A percentile compares a stretch with the other conserved stretches of the same genome.
phyloP scores from a whole-genome alignment of 495 filamentous ascomycete genomes.

The Penicillium ochrochloron region DNA sequence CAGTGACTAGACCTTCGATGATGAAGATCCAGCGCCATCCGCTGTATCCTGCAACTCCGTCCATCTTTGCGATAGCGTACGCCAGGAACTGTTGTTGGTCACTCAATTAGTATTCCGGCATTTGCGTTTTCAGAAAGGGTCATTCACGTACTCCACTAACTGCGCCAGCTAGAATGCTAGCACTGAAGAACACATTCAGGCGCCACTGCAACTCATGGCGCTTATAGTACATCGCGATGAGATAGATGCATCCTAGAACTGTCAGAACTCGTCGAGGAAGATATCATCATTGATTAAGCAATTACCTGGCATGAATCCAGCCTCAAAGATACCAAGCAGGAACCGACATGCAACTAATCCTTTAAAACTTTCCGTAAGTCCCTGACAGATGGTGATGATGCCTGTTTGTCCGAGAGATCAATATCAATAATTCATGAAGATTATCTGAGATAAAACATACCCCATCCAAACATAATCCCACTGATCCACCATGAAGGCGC shows the following conservation, averaged over 20 bases:
- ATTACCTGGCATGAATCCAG: constrained; percentile 60
- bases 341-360: constrained; percentile 60
- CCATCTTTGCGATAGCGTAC: constrained; percentile 60
- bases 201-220: constrained; percentile 64
- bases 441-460: constrained; percentile 21
- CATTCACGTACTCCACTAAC: constrained; percentile 56
- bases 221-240: constrained; percentile 66
- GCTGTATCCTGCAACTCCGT: constrained; percentile 52
- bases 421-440: neutral
- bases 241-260: constrained; percentile 46
- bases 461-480: constrained; percentile 60
- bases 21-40: constrained; percentile 72
- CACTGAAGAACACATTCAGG: constrained; percentile 62
- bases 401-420: constrained; percentile 24
- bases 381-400: constrained; percentile 60
- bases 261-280: constrained; percentile 10
- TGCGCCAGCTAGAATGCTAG: constrained; percentile 60
- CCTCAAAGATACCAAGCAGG: constrained; percentile 62
- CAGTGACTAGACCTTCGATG: constrained; percentile 62
- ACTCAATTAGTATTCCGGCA: neutral
- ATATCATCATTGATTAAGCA: neutral
- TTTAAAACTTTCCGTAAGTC: constrained; percentile 55
- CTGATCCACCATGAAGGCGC: constrained; percentile 63
- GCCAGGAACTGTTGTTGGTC: constrained; percentile 53
- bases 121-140: neutral